These are phyloP conservation scores for Arachis hypogaea DNA, from an alignment of 306 rosid species.

Conservation along the genomic window DNA sequence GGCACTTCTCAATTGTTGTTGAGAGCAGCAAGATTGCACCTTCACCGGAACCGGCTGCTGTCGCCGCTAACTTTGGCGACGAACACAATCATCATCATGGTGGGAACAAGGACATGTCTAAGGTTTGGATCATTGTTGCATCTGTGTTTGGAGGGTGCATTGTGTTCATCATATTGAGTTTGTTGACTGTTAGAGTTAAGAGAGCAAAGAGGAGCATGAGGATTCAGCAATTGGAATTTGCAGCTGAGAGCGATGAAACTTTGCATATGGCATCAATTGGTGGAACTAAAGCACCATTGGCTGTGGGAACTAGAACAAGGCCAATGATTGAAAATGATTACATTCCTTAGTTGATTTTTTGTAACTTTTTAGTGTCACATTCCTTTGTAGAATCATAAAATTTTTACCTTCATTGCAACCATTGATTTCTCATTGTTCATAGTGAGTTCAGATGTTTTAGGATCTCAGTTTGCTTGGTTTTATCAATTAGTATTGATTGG, in stretches of 20 bases:
- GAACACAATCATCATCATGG: not conserved
- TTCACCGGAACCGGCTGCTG: constrained; percentile 46
- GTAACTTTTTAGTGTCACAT: constrained; percentile 26
- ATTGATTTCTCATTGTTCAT: constrained; percentile 34
- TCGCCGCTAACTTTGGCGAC: constrained; percentile 8
- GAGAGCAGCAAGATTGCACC: constrained; percentile 45
- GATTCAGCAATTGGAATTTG: constrained; percentile 58
- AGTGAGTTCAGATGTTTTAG: constrained; percentile 29
- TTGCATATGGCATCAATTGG: constrained; percentile 53
- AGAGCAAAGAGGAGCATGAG: constrained; percentile 32
- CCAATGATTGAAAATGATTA: constrained; percentile 64
- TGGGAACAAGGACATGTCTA: constrained; percentile 30
- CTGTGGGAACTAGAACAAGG: constrained; percentile 59
- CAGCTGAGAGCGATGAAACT: constrained; percentile 45
- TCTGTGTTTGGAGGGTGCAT: constrained; percentile 43
- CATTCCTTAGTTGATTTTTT: constrained; percentile 39
- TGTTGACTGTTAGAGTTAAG: constrained; percentile 38
- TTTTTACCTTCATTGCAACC: constrained; percentile 11
- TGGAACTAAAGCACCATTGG: constrained; percentile 61
- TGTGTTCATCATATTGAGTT: constrained; percentile 39
- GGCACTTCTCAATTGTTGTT: constrained; percentile 61
- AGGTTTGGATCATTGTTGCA: constrained; percentile 50
- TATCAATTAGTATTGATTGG: constrained; percentile 20
- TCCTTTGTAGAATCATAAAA: constrained; percentile 13
- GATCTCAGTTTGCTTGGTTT: constrained; percentile 34